Evolutionary conservation across 495 filamentous ascomycete genomes (phyloP).

Genomic region (Penicillium diatomitis): DNA sequence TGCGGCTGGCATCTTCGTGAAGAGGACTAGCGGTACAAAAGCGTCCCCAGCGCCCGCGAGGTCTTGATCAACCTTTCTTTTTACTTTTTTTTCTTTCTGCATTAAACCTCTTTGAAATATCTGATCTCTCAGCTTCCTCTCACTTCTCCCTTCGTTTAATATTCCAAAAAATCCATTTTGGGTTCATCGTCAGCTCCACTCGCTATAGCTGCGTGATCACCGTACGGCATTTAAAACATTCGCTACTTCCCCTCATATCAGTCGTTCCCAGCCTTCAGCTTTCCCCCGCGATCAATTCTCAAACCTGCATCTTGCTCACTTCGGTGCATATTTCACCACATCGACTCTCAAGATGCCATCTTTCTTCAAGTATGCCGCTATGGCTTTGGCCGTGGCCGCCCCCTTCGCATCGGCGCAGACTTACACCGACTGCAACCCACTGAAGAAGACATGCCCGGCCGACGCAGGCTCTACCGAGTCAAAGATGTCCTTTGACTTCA

Average conservation of each 20-base stretch:
- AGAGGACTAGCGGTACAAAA: background rate
- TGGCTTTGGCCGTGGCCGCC: conserved; percentile 27
- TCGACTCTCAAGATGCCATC: conserved; percentile 18
- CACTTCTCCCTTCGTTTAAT: too few relatives aligned
- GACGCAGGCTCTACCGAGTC: conserved; percentile 9
- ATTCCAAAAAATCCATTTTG: background rate
- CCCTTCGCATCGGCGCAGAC: conserved; percentile 38
- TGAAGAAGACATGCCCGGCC: conserved; percentile 19
- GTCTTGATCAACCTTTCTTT: background rate
- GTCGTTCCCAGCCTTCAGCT: background rate
- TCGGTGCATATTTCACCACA: background rate
- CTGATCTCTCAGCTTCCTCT: background rate
- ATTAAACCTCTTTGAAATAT: conserved; percentile 1
- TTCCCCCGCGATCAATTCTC: background rate
- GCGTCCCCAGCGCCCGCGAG: background rate
- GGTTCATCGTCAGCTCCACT: background rate
- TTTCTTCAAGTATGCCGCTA: conserved; percentile 24
- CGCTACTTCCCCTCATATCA: background rate
- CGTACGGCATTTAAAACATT: background rate
- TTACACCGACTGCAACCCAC: conserved; percentile 35
- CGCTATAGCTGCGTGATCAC: background rate
- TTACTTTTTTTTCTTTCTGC: background rate
- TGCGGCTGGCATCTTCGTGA: background rate
- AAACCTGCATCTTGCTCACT: background rate
- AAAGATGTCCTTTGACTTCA: conserved; percentile 45